Percentiles rank a stretch among this genome's conserved stretches.
Evolutionary conservation across 257 asterid species (phyloP).

Genomic region (Perilla frutescens): DNA sequence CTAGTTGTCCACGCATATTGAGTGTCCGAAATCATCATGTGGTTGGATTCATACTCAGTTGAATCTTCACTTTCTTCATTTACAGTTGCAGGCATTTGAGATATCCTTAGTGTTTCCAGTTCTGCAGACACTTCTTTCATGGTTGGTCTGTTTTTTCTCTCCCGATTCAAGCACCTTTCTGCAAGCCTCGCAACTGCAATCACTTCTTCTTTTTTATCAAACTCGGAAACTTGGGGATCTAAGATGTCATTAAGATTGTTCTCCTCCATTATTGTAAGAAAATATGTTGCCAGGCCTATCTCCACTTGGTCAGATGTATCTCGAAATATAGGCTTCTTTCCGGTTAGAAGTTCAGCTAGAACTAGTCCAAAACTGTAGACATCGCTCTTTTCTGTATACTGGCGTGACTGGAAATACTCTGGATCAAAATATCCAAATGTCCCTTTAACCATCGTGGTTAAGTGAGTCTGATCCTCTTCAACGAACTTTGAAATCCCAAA

Average conservation of each 20-base stretch:
- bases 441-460: slow-evolving; percentile 36
- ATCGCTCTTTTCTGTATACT: too few species aligned
- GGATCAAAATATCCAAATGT: slow-evolving; percentile 36
- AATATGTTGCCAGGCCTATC: background rate
- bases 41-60: background rate
- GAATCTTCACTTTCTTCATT: too few species aligned
- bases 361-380: background rate
- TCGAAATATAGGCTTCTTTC: slow-evolving; percentile 9
- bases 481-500: slow-evolving; percentile 20
- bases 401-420: too few species aligned
- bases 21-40: background rate
- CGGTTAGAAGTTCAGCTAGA: slow-evolving; percentile 30
- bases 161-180: slow-evolving; percentile 26
- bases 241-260: background rate
- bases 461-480: slow-evolving; percentile 32
- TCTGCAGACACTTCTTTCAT: slow-evolving; percentile 22
- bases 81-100: background rate
- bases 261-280: background rate
- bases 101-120: slow-evolving; percentile 15
- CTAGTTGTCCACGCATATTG: slow-evolving; percentile 15
- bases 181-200: slow-evolving; percentile 24
- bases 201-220: slow-evolving; percentile 17
- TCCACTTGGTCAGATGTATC: background rate
- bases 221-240: slow-evolving; percentile 19
- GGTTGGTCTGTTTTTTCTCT: slow-evolving; percentile 30